Conservation (phyloP, 2,329 filamentous ascomycete genomes). For the Paecilomyces formosus region DNA sequence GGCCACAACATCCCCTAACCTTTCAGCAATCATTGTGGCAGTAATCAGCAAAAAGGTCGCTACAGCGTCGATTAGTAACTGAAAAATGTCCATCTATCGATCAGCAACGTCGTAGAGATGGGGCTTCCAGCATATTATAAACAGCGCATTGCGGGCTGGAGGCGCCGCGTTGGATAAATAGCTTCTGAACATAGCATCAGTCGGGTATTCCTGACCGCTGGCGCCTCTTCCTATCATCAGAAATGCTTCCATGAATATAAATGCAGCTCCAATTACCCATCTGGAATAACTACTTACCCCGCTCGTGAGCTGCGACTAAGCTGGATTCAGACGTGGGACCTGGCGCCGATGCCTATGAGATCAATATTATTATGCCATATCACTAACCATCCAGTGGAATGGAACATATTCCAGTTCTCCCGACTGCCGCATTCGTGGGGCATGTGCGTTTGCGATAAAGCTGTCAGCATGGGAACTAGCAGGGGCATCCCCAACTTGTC, state of each 20-base stretch:
- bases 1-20: slow-evolving; percentile 3
- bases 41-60: background rate
- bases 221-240: background rate
- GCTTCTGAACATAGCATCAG: background rate
- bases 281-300: background rate
- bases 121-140: background rate
- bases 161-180: background rate
- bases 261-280: background rate
- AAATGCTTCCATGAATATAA: background rate
- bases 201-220: background rate
- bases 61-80: background rate
- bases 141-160: background rate
- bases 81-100: background rate
- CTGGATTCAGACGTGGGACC: background rate
- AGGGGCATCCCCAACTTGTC: background rate
- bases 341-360: background rate
- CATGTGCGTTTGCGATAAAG: background rate
- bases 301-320: background rate
- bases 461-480: background rate
- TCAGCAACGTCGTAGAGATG: background rate
- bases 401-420: background rate
- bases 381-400: background rate
- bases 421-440: background rate
- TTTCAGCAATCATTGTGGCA: slow-evolving; percentile 3
- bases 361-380: background rate